These are phyloP conservation scores for Helicostylum pulchrum DNA, from an alignment of 192 early-diverging fungal genomes.

Conservation along the genomic window DNA sequence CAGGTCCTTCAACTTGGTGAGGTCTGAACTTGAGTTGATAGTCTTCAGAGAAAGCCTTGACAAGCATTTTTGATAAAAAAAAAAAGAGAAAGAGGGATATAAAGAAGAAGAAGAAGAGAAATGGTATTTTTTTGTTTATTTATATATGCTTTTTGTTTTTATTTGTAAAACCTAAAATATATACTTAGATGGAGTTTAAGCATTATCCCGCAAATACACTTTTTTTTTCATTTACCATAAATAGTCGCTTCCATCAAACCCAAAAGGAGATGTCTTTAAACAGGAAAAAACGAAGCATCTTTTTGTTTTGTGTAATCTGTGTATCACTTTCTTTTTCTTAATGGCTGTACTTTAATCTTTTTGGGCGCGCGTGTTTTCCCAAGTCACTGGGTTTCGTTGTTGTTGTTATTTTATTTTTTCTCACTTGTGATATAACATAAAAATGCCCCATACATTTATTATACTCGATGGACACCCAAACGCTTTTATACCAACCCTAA, in stretches of 20 bases:
- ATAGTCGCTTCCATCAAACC: too few relatives aligned
- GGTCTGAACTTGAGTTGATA: conserved; percentile 20
- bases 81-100: conserved; percentile 2
- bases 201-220: too few relatives aligned
- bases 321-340: background rate
- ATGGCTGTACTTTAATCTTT: too few relatives aligned
- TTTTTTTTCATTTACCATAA: too few relatives aligned
- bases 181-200: too few relatives aligned
- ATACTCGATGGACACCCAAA: conserved; percentile 3
- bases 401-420: background rate
- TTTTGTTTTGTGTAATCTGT: background rate
- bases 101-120: background rate
- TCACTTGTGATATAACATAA: background rate
- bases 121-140: conserved; percentile 1
- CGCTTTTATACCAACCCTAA: background rate
- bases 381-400: too few relatives aligned
- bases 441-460: conserved; percentile 10
- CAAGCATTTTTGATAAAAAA: conserved; percentile 13
- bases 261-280: background rate
- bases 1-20: conserved; percentile 17
- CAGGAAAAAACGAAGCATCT: conserved; percentile 1
- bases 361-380: too few relatives aligned
- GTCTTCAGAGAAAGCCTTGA: conserved; percentile 20
- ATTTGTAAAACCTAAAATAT: too few relatives aligned
- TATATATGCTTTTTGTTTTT: background rate